Conservation (phyloP, 768 basidiomycete genomes). For the Leucosporidium yakuticum region DNA sequence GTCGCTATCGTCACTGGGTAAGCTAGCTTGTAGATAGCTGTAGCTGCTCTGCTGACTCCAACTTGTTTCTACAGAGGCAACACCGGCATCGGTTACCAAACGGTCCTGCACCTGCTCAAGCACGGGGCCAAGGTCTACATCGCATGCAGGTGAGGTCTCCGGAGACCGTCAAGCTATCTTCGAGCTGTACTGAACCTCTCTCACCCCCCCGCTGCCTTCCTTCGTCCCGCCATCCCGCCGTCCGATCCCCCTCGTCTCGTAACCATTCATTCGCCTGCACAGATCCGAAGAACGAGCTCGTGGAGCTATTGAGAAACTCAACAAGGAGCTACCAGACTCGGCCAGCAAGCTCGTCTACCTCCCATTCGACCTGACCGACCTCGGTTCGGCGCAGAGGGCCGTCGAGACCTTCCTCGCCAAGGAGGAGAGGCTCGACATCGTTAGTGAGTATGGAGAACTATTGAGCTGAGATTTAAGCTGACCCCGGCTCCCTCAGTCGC, state of each 20-base stretch:
- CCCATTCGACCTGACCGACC: conserved; percentile 31
- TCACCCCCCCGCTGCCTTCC: no score
- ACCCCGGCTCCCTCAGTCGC: background rate
- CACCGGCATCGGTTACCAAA: conserved; percentile 29
- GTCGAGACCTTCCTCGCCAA: conserved; percentile 22
- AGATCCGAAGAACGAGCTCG: conserved; percentile 23
- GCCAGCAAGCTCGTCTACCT: conserved; percentile 20
- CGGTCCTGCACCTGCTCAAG: conserved; percentile 14
- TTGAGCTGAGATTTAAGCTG: background rate
- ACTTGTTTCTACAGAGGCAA: conserved; percentile 1
- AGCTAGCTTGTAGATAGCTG: background rate
- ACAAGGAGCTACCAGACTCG: conserved; percentile 6
- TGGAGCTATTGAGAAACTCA: conserved; percentile 22
- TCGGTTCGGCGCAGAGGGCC: conserved; percentile 23
- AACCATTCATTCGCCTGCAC: no score
- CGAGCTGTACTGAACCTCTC: no score
- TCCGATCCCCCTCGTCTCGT: no score
- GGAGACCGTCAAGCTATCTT: no score
- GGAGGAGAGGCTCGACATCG: conserved; percentile 32
- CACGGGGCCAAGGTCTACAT: conserved; percentile 35
- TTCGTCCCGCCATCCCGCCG: no score
- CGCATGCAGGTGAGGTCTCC: conserved; percentile 15
- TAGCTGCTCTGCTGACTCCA: background rate
- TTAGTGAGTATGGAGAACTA: conserved; percentile 17
- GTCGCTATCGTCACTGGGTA: conserved; percentile 30